A percentile compares a stretch with the other conserved stretches of the same genome.
phyloP scores from a whole-genome alignment of 139 green algal genomes.

The Picochlorum sp. region DNA sequence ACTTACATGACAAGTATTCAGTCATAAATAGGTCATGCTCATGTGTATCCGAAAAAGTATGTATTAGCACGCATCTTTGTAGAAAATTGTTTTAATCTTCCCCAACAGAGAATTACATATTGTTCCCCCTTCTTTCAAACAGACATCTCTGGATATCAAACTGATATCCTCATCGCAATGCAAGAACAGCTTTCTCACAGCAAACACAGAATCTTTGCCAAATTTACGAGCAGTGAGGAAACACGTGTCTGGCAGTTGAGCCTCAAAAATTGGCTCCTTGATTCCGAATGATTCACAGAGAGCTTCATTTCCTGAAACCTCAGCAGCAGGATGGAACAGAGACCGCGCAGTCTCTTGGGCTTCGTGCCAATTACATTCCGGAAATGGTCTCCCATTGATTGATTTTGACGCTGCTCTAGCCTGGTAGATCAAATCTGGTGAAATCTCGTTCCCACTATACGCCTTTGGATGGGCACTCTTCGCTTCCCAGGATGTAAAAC shows the following conservation, averaged over 20 bases:
- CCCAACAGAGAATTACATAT: not conserved
- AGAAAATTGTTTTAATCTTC: constrained; percentile 9
- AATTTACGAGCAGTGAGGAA: constrained; percentile 15
- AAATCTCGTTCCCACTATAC: not conserved
- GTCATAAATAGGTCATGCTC: no score
- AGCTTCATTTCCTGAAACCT: not conserved
- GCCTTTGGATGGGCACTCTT: constrained; percentile 8
- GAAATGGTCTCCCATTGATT: not conserved
- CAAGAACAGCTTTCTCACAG: constrained; percentile 2
- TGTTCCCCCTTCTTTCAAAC: not conserved
- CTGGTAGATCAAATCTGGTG: not conserved
- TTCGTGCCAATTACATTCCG: not conserved
- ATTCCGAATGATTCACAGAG: not conserved
- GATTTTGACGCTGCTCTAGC: not conserved
- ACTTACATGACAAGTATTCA: not conserved
- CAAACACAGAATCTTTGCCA: not conserved
- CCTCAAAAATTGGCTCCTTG: constrained; percentile 1
- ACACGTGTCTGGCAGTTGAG: constrained; percentile 8
- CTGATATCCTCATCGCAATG: not conserved
- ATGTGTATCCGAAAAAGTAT: not conserved
- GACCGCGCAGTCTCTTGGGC: not conserved
- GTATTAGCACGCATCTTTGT: constrained; percentile 9
- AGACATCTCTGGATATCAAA: constrained; percentile 4
- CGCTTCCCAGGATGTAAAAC: constrained; percentile 4
- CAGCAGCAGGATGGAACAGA: not conserved